Percentiles rank a stretch among this genome's conserved stretches.
These are phyloP conservation scores for Schizophyllum commune DNA, from an alignment of 1,284 basidiomycete genomes.

Conservation along the genomic window DNA sequence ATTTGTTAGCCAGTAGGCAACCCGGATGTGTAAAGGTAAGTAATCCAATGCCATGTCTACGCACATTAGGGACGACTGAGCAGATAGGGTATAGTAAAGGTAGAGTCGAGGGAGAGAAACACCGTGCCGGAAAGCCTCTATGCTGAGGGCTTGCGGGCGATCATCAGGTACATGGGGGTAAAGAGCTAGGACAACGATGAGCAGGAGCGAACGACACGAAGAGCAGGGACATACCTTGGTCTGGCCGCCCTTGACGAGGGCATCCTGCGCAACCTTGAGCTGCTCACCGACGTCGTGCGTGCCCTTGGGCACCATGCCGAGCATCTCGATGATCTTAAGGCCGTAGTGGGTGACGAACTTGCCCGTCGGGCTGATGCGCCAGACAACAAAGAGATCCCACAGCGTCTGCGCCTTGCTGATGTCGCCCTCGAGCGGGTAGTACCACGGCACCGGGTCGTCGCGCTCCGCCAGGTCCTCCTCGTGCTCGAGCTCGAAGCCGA, in stretches of 20 bases:
- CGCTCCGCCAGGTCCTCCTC: constrained; percentile 95
- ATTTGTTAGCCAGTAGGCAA: not conserved
- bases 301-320: too few species aligned
- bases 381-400: constrained; percentile 87
- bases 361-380: constrained; percentile 88
- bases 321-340: constrained; percentile 71
- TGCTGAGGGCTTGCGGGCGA: constrained; percentile 58
- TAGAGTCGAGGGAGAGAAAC: too few species aligned
- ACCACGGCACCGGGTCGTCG: constrained; percentile 82
- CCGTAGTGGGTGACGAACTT: constrained; percentile 80
- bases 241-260: constrained; percentile 81
- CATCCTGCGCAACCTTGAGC: constrained; percentile 76
- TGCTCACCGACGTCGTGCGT: constrained; percentile 87
- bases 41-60: too few species aligned
- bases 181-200: constrained; percentile 45
- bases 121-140: not conserved
- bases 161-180: constrained; percentile 73
- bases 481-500: constrained; percentile 86
- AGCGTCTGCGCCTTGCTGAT: constrained; percentile 87
- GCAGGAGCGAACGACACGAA: constrained; percentile 4
- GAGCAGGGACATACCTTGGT: constrained; percentile 57
- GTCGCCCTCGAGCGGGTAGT: constrained; percentile 95
- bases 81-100: too few species aligned
- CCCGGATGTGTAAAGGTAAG: too few species aligned
- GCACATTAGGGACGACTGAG: too few species aligned